Percentiles rank a stretch among this genome's conserved stretches.
These are phyloP conservation scores for Pyricularia sp. DNA, from an alignment of 2,329 filamentous ascomycete species.

Conservation along the genomic window DNA sequence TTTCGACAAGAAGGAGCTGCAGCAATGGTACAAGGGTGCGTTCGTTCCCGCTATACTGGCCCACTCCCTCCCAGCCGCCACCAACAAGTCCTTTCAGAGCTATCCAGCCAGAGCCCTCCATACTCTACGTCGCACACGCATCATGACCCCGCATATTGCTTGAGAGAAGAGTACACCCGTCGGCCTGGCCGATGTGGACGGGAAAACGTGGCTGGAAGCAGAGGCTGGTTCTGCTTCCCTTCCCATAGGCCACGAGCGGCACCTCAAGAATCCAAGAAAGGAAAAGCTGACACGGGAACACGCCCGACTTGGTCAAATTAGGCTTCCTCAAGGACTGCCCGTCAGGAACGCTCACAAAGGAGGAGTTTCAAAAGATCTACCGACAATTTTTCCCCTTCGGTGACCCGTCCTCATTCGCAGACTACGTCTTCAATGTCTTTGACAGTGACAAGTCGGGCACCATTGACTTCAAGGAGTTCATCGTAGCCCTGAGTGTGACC, in stretches of 20 bases:
- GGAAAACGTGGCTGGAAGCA: too few relatives aligned
- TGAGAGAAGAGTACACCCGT: too few relatives aligned
- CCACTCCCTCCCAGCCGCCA: conserved; percentile 1
- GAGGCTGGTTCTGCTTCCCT: not conserved
- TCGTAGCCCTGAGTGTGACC: conserved; percentile 93
- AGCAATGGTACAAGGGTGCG: conserved; percentile 99
- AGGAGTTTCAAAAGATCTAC: conserved; percentile 99
- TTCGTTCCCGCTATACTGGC: conserved; percentile 3
- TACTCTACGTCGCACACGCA: too few relatives aligned
- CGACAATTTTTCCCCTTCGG: conserved; percentile 99
- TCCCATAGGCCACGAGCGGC: not conserved
- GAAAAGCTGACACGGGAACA: not conserved
- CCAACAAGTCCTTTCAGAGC: not conserved
- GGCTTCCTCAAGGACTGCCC: conserved; percentile 98
- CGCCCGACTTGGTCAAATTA: conserved; percentile 24
- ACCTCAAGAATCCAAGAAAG: not conserved
- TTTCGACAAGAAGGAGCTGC: conserved; percentile 98
- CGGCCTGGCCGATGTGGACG: too few relatives aligned
- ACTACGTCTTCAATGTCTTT: conserved; percentile 99
- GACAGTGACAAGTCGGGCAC: conserved; percentile 94
- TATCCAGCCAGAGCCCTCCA: not conserved
- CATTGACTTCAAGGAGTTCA: conserved; percentile 99
- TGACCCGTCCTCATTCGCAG: conserved; percentile 92
- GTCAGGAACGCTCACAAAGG: conserved; percentile 90
- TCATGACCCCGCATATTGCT: too few relatives aligned